phyloP scores from a whole-genome alignment of 257 asterid species.

The Perilla frutescens region DNA sequence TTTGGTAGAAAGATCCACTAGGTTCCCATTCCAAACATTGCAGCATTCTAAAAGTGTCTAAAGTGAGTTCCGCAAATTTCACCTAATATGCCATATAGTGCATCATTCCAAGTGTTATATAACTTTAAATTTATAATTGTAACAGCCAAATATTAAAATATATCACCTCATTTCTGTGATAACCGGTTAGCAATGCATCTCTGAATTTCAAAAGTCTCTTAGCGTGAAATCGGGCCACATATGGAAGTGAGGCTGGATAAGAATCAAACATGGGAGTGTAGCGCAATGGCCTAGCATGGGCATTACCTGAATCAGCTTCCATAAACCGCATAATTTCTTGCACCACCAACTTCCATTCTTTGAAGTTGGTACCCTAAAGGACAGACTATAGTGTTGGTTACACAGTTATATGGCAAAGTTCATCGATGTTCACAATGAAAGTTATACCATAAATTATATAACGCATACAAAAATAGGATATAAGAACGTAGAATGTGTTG shows the following conservation, averaged over 20 bases:
- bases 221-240: slow-evolving; percentile 89
- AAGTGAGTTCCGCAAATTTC: slow-evolving; percentile 89
- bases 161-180: slow-evolving; percentile 86
- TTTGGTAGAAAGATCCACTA: slow-evolving; percentile 80
- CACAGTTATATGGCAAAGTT: slow-evolving; percentile 39
- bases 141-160: slow-evolving; percentile 20
- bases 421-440: slow-evolving; percentile 21
- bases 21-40: slow-evolving; percentile 99
- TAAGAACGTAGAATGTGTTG: slow-evolving; percentile 14
- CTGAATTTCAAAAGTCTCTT: slow-evolving; percentile 87
- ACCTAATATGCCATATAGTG: slow-evolving; percentile 55
- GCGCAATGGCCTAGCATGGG: slow-evolving; percentile 75
- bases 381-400: slow-evolving; percentile 44
- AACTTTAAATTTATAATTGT: slow-evolving; percentile 7
- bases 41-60: slow-evolving; percentile 94
- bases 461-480: slow-evolving; percentile 15
- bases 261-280: slow-evolving; percentile 79
- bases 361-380: slow-evolving; percentile 86
- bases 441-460: background rate
- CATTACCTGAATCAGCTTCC: slow-evolving; percentile 57
- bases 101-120: slow-evolving; percentile 14
- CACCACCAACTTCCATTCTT: slow-evolving; percentile 94
- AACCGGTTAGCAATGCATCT: slow-evolving; percentile 89
- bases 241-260: slow-evolving; percentile 77
- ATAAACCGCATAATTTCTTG: slow-evolving; percentile 85